These are phyloP conservation scores for Botrytis byssoidea DNA, from an alignment of 2,329 filamentous ascomycete species.

Conservation along the genomic window DNA sequence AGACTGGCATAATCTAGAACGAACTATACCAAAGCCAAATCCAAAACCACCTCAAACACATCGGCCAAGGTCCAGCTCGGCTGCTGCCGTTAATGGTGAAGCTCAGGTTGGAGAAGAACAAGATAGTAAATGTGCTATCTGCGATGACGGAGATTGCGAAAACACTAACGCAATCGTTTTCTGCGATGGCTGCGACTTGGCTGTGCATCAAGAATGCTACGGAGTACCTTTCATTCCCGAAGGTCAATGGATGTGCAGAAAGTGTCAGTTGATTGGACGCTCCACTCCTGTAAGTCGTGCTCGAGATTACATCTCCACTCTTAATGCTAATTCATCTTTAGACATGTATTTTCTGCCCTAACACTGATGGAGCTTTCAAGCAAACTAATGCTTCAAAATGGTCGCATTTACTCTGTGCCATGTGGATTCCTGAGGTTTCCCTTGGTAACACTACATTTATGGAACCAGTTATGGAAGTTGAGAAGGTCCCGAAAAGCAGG, in stretches of 20 bases:
- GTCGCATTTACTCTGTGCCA: slow-evolving; percentile 93
- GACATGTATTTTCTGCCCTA: slow-evolving; percentile 98
- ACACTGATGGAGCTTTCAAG: slow-evolving; percentile 96
- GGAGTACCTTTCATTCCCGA: slow-evolving; percentile 98
- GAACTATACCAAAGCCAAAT: slow-evolving; percentile 94
- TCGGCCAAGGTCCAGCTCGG: slow-evolving; percentile 86
- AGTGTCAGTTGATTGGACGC: slow-evolving; percentile 92
- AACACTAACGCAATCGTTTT: slow-evolving; percentile 99
- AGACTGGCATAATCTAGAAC: slow-evolving; percentile 95
- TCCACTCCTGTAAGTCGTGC: slow-evolving; percentile 71
- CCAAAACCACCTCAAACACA: slow-evolving; percentile 95
- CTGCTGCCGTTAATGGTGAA: slow-evolving; percentile 93
- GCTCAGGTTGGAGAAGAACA: slow-evolving; percentile 85
- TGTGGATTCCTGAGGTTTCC: slow-evolving; percentile 98
- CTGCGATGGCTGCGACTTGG: slow-evolving; percentile 95
- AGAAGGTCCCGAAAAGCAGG: slow-evolving; percentile 90
- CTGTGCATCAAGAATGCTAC: slow-evolving; percentile 98
- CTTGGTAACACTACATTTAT: slow-evolving; percentile 96
- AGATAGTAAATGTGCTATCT: slow-evolving; percentile 96
- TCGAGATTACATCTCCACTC: not conserved
- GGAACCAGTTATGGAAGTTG: slow-evolving; percentile 97
- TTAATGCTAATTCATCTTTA: slow-evolving; percentile 38
- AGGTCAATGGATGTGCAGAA: slow-evolving; percentile 95
- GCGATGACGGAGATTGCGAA: slow-evolving; percentile 98
- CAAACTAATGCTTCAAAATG: slow-evolving; percentile 95